Evolutionary conservation across 306 rosid genomes (phyloP).

Genomic region (Dryas octopetala): DNA sequence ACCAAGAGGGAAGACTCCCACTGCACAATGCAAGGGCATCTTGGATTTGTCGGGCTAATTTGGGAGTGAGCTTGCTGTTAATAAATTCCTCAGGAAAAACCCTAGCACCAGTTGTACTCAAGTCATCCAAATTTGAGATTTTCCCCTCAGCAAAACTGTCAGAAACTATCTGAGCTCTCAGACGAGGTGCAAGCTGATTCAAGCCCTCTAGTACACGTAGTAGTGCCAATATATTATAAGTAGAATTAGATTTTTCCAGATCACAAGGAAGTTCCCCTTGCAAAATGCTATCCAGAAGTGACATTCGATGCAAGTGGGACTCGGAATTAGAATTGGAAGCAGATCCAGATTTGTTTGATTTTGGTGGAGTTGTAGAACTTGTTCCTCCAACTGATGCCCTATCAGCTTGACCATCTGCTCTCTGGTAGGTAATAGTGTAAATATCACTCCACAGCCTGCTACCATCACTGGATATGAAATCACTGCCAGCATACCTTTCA

Average conservation of each 20-base stretch:
- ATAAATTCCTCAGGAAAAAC: slow-evolving; percentile 77
- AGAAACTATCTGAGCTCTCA: slow-evolving; percentile 67
- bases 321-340: slow-evolving; percentile 59
- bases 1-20: slow-evolving; percentile 99
- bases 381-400: slow-evolving; percentile 65
- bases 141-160: slow-evolving; percentile 79
- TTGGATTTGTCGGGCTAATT: slow-evolving; percentile 93
- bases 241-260: slow-evolving; percentile 83
- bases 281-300: slow-evolving; percentile 87
- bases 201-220: slow-evolving; percentile 92
- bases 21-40: slow-evolving; percentile 99
- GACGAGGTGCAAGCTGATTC: slow-evolving; percentile 91
- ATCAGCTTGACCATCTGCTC: slow-evolving; percentile 72
- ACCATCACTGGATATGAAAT: slow-evolving; percentile 78
- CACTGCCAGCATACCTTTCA: slow-evolving; percentile 81
- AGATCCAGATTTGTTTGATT: slow-evolving; percentile 61
- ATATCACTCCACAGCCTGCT: slow-evolving; percentile 97
- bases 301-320: slow-evolving; percentile 55
- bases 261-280: slow-evolving; percentile 97
- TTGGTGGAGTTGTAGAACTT: slow-evolving; percentile 50
- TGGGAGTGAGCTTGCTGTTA: slow-evolving; percentile 96
- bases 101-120: slow-evolving; percentile 53
- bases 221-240: slow-evolving; percentile 79
- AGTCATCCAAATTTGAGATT: slow-evolving; percentile 55
- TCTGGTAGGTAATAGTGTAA: slow-evolving; percentile 85